A percentile compares a stretch with the other conserved stretches of the same genome.
Evolutionary conservation across 202 grass and related monocot species (phyloP).

Genomic region (Carex arenaria): DNA sequence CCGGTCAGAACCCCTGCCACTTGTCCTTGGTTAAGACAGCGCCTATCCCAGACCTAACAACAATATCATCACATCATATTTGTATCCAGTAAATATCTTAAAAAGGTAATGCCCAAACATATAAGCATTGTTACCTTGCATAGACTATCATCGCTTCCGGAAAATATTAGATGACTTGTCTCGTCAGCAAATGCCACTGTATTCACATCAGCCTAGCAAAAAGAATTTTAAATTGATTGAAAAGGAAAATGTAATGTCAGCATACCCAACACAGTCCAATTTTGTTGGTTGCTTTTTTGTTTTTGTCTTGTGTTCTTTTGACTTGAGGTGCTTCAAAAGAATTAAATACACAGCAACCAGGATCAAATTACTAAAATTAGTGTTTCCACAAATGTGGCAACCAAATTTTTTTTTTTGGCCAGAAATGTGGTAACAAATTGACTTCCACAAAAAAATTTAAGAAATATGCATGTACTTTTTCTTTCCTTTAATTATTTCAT

Average conservation of each 20-base stretch:
- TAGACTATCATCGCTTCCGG: conserved; percentile 80
- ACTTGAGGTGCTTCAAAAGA: background rate
- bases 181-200: conserved; percentile 75
- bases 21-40: conserved; percentile 62
- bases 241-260: background rate
- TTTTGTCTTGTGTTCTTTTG: background rate
- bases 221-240: background rate
- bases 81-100: conserved; percentile 6
- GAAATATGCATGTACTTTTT: background rate
- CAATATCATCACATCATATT: conserved; percentile 22
- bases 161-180: conserved; percentile 80
- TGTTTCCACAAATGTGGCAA: background rate
- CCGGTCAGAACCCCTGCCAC: conserved; percentile 67
- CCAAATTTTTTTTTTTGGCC: background rate
- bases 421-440: background rate
- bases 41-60: conserved; percentile 86
- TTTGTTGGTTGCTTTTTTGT: background rate
- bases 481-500: conserved; percentile 4
- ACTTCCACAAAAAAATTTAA: background rate
- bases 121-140: conserved; percentile 65
- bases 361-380: conserved; percentile 19
- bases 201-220: conserved; percentile 83
- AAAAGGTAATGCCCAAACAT: conserved; percentile 3
- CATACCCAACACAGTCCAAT: background rate
- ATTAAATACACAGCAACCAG: background rate